Percentiles rank a stretch among this genome's conserved stretches.
Evolutionary conservation across 805 yeast species (phyloP).

Genomic region (Yamadazyma endophytica): DNA sequence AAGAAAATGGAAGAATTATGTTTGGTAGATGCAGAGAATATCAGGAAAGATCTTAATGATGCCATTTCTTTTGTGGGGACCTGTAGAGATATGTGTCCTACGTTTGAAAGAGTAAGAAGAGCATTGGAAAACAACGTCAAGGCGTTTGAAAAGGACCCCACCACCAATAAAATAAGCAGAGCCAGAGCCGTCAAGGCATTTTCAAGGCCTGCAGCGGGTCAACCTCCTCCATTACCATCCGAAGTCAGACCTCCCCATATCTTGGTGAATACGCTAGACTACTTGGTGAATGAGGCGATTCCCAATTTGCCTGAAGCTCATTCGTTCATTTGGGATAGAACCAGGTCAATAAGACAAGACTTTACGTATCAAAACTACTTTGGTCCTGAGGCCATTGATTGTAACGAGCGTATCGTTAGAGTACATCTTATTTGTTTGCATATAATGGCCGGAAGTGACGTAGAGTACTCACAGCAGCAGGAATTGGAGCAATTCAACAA

Average conservation of each 20-base stretch:
- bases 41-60: constrained; percentile 75
- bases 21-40: constrained; percentile 82
- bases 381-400: constrained; percentile 90
- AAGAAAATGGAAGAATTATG: constrained; percentile 73
- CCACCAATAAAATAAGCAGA: constrained; percentile 49
- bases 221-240: constrained; percentile 95
- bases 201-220: constrained; percentile 96
- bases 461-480: constrained; percentile 88
- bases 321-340: constrained; percentile 94
- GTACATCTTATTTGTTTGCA: constrained; percentile 81
- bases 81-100: constrained; percentile 93
- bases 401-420: constrained; percentile 87
- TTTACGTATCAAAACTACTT: constrained; percentile 91
- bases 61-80: constrained; percentile 87
- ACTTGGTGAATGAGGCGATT: constrained; percentile 61
- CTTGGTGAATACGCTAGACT: constrained; percentile 61
- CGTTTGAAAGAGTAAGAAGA: constrained; percentile 85
- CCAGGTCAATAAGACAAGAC: constrained; percentile 94
- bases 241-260: constrained; percentile 93
- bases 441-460: constrained; percentile 68
- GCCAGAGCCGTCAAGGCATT: constrained; percentile 80
- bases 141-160: constrained; percentile 65
- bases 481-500: constrained; percentile 93
- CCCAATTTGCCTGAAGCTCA: constrained; percentile 77
- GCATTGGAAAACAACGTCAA: constrained; percentile 84